A percentile compares a stretch with the other conserved stretches of the same genome.
These are phyloP conservation scores for Mycena vulgaris DNA, from an alignment of 768 basidiomycete genomes.

Conservation along the genomic window DNA sequence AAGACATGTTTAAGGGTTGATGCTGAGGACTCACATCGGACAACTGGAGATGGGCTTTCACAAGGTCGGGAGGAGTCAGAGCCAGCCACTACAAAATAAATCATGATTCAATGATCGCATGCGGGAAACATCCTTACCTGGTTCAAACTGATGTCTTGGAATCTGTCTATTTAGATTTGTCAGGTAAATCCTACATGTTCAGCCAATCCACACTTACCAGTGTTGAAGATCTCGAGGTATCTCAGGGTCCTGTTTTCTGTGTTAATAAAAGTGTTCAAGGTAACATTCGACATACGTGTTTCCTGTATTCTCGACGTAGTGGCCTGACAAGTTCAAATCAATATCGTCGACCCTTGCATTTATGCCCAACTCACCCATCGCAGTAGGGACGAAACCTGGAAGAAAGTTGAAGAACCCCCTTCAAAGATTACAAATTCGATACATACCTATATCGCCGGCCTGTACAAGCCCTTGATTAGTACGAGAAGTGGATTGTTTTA, in stretches of 20 bases:
- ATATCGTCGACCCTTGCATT: not conserved
- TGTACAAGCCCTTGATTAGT: constrained; percentile 32
- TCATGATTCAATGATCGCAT: not conserved
- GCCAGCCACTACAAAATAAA: constrained; percentile 56
- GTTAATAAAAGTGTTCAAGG: not conserved
- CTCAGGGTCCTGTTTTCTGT: constrained; percentile 50
- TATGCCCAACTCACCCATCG: constrained; percentile 59
- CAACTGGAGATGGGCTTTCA: constrained; percentile 61
- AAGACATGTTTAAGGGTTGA: not conserved
- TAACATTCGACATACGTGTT: constrained; percentile 47
- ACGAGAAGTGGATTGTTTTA: not conserved
- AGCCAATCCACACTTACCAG: constrained; percentile 43
- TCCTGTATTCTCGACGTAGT: constrained; percentile 70
- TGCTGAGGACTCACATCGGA: constrained; percentile 46
- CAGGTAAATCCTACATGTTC: too few relatives aligned
- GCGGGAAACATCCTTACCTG: constrained; percentile 51
- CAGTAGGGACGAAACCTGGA: constrained; percentile 69
- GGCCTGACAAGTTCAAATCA: constrained; percentile 48
- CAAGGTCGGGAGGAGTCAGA: constrained; percentile 61
- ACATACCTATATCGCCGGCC: constrained; percentile 72
- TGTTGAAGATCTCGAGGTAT: constrained; percentile 65
- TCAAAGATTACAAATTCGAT: not conserved
- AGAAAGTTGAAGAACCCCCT: not conserved
- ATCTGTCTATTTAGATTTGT: constrained; percentile 41
- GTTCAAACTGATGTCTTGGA: constrained; percentile 59